phyloP scores from a whole-genome alignment of 2,329 filamentous ascomycete species.

The Calonectria hongkongensis region DNA sequence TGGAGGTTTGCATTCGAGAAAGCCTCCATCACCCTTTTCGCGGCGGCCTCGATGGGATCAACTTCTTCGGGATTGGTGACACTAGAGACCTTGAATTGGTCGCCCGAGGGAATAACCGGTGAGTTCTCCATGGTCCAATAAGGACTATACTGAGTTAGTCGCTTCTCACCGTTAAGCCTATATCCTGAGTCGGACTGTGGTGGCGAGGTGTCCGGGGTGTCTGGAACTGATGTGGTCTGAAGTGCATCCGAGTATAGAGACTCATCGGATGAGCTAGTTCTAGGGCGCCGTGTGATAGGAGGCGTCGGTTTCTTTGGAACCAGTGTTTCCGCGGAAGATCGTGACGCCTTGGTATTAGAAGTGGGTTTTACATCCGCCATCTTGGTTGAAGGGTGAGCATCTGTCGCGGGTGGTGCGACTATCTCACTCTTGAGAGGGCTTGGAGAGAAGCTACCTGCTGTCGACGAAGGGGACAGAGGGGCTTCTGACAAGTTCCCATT shows the following conservation, averaged over 20 bases:
- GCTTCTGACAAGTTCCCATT: slow-evolving; percentile 44
- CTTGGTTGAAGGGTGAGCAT: not conserved
- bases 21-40: slow-evolving; percentile 57
- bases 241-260: slow-evolving; percentile 63
- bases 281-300: slow-evolving; percentile 41
- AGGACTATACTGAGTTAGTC: slow-evolving; percentile 43
- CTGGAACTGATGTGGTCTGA: slow-evolving; percentile 58
- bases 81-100: slow-evolving; percentile 48
- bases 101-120: slow-evolving; percentile 43
- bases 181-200: slow-evolving; percentile 63
- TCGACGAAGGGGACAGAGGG: slow-evolving; percentile 45
- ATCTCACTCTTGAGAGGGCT: slow-evolving; percentile 42
- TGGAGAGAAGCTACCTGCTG: slow-evolving; percentile 14
- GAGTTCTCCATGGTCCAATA: slow-evolving; percentile 51
- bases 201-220: slow-evolving; percentile 64
- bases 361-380: not conserved
- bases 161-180: slow-evolving; percentile 46
- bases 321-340: slow-evolving; percentile 38
- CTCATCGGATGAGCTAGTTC: slow-evolving; percentile 60
- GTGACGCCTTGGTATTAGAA: slow-evolving; percentile 26
- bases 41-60: slow-evolving; percentile 57
- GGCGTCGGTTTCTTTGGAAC: slow-evolving; percentile 28
- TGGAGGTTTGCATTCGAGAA: slow-evolving; percentile 54
- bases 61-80: slow-evolving; percentile 42
- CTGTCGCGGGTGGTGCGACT: slow-evolving; percentile 16